Evolutionary conservation across 2,329 filamentous ascomycete genomes (phyloP).

Genomic region (Dothidotthia symphoricarpi): DNA sequence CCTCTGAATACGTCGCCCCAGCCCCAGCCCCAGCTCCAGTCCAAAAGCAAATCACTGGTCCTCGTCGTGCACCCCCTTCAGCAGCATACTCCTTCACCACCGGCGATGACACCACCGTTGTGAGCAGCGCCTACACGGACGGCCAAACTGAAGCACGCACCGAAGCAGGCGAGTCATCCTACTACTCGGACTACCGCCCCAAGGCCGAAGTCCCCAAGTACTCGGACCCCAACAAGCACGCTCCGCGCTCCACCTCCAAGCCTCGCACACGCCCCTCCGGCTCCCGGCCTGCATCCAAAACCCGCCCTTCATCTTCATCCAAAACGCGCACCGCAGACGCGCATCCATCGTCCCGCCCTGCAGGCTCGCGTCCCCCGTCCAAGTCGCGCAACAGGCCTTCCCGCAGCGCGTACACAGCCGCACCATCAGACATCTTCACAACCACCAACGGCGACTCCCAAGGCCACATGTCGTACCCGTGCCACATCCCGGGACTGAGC

Average conservation of each 20-base stretch:
- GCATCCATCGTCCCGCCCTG: slow-evolving; percentile 13
- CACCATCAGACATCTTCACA: slow-evolving; percentile 37
- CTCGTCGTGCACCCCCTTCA: slow-evolving; percentile 37
- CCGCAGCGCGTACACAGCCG: slow-evolving; percentile 19
- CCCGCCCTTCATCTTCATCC: no score
- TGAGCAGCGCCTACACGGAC: slow-evolving; percentile 43
- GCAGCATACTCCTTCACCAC: slow-evolving; percentile 51
- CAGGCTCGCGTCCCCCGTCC: slow-evolving; percentile 31
- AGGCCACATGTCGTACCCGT: slow-evolving; percentile 57
- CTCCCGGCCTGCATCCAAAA: slow-evolving; percentile 6
- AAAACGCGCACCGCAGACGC: slow-evolving; percentile 10
- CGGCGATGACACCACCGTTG: slow-evolving; percentile 48
- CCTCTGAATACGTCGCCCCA: slow-evolving; percentile 20
- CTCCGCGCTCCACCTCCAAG: neutral
- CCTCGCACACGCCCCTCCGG: slow-evolving; percentile 21
- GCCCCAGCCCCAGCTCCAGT: slow-evolving; percentile 15
- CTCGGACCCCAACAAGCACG: slow-evolving; percentile 15
- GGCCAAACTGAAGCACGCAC: slow-evolving; percentile 35
- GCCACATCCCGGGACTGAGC: slow-evolving; percentile 56
- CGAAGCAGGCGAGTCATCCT: slow-evolving; percentile 33
- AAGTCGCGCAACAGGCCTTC: slow-evolving; percentile 36
- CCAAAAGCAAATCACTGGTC: slow-evolving; percentile 17
- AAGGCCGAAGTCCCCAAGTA: slow-evolving; percentile 34
- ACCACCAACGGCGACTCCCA: slow-evolving; percentile 42
- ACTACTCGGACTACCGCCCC: slow-evolving; percentile 45